phyloP scores from a whole-genome alignment of 352 stramenopile genomes.

The Blastocystis sp. region DNA sequence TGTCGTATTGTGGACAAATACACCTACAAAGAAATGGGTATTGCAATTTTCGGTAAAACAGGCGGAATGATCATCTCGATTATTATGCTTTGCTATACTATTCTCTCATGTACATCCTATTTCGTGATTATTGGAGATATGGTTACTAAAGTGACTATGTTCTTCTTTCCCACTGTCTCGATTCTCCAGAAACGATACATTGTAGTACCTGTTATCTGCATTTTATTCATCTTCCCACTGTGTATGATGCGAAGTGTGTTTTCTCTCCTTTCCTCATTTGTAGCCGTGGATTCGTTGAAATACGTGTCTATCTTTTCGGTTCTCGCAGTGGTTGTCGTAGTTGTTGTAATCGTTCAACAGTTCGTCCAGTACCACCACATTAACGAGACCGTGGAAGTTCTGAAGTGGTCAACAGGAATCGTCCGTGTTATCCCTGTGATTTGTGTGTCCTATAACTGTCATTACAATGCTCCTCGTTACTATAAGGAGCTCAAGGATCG shows the following conservation, averaged over 20 bases:
- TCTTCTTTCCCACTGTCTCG: conserved; percentile 1
- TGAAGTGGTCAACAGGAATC: conserved; percentile 1
- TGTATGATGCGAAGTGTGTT: conserved; percentile 25
- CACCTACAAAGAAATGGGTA: conserved; percentile 40
- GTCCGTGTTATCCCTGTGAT: conserved; percentile 33
- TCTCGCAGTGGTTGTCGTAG: conserved; percentile 3
- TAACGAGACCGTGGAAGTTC: conserved; percentile 23
- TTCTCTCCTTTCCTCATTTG: neutral
- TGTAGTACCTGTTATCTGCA: neutral
- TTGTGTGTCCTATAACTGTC: conserved; percentile 56
- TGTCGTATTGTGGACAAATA: conserved; percentile 42
- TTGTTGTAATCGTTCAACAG: conserved; percentile 37
- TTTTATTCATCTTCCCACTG: conserved; percentile 21
- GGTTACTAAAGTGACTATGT: neutral
- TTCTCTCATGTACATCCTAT: conserved; percentile 29
- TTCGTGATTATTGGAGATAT: conserved; percentile 51
- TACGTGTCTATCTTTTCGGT: conserved; percentile 35
- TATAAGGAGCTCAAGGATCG: conserved; percentile 60
- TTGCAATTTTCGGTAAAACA: neutral
- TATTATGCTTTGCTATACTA: conserved; percentile 32
- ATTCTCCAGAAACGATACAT: neutral
- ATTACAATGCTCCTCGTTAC: conserved; percentile 58
- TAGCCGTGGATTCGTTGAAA: conserved; percentile 2
- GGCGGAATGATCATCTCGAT: neutral
- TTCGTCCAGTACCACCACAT: conserved; percentile 37